These are phyloP conservation scores for Trichosanthes truncata DNA, from an alignment of 306 rosid species.

Conservation along the genomic window DNA sequence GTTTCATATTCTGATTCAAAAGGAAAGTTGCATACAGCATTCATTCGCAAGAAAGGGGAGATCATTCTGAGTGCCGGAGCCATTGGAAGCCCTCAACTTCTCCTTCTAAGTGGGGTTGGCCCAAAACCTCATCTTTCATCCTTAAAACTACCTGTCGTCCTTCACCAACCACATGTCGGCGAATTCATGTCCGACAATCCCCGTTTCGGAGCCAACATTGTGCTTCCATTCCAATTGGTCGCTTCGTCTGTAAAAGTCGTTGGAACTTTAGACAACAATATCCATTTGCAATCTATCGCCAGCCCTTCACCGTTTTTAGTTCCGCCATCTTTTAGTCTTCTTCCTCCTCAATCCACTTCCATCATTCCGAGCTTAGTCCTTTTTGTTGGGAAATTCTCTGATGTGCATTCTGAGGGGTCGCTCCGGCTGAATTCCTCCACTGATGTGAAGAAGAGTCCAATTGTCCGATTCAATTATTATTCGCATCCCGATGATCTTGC, in stretches of 20 bases:
- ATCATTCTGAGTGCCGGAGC: not conserved
- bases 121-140: not conserved
- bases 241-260: not conserved
- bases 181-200: conserved; percentile 3
- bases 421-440: not conserved
- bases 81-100: not conserved
- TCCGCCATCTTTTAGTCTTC: not conserved
- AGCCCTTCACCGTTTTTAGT: not conserved
- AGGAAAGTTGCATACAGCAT: not conserved
- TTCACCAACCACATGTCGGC: not conserved
- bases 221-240: not conserved
- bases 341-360: not conserved
- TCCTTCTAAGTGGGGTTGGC: not conserved
- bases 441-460: not conserved
- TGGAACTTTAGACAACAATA: not conserved
- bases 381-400: not conserved
- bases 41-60: not conserved
- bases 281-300: not conserved
- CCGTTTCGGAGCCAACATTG: not conserved
- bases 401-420: not conserved
- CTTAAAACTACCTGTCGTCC: not conserved
- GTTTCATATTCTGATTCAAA: not conserved
- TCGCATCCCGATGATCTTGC: not conserved
- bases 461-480: not conserved
- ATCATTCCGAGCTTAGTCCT: not conserved